Percentiles rank a stretch among this genome's conserved stretches.
phyloP scores from a whole-genome alignment of 768 basidiomycete genomes.

The Xerocomus spinulosus region DNA sequence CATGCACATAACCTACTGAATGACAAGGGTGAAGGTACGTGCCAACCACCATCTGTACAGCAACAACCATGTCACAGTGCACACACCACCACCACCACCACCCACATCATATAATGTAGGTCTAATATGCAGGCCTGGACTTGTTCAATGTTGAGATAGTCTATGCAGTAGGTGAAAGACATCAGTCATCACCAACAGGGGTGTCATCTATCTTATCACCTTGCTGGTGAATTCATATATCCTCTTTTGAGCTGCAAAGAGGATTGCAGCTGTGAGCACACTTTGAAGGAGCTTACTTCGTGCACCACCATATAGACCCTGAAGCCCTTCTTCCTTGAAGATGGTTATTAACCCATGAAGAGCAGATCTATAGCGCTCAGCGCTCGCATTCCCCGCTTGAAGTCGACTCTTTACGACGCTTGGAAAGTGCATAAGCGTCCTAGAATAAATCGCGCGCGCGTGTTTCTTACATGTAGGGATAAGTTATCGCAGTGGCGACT shows the following conservation, averaged over 20 bases:
- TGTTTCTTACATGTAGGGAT: slow-evolving; percentile 63
- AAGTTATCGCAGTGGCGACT: slow-evolving; percentile 58
- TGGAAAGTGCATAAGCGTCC: background rate
- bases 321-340: slow-evolving; percentile 70
- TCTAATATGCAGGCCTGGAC: background rate
- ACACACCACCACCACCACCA: too few species aligned
- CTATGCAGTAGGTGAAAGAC: slow-evolving; percentile 4
- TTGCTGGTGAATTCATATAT: slow-evolving; percentile 69
- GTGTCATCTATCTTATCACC: slow-evolving; percentile 20
- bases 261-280: slow-evolving; percentile 88
- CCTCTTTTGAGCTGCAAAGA: slow-evolving; percentile 86
- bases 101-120: too few species aligned
- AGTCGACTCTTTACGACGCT: slow-evolving; percentile 74
- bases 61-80: too few species aligned
- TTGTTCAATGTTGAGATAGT: slow-evolving; percentile 11
- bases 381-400: slow-evolving; percentile 67
- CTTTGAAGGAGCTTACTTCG: slow-evolving; percentile 87
- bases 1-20: too few species aligned
- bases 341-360: slow-evolving; percentile 76
- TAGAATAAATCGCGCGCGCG: background rate
- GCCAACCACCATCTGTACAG: too few species aligned
- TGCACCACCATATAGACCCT: slow-evolving; percentile 83
- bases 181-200: background rate
- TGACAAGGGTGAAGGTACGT: too few species aligned
- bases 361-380: slow-evolving; percentile 70